Base-by-base conservation (phyloP, 306 rosid species). In the Prunus mume region DNA sequence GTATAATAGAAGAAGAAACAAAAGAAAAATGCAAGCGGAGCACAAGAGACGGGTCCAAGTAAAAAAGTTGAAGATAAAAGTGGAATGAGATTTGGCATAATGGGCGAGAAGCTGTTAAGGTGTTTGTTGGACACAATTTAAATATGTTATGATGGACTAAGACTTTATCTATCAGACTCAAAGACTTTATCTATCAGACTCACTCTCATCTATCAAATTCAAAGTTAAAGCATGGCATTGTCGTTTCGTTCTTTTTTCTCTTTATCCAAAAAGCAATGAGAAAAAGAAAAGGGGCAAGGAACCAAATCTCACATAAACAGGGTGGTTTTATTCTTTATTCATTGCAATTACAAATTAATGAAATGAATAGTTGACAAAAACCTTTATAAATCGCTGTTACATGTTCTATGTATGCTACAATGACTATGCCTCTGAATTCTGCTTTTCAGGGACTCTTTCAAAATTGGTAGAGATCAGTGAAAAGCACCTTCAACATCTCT, bases 401-500 rank as follows among this genome's bases (percentile, higher is more conserved):
- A 87, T 76, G 49, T 49, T 79, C 82, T 38, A 38, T 49, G 54
- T 54, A 80, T 70, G 79, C 78, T 81, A 78, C 80, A 78, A 13
- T 14, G 65, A 83, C 76, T 73, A 46, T 56, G 84, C 86, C 78
- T 75, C 85, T 74, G 76, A 74, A 83, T 75, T 51, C 81, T 78
- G 76, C 43, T 70, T 58, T 73, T 49, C 74, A 28, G 72, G 46
- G 52, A 71, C 60, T 27, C 13, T 62, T 77, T 69, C 91, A 88
- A 94, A 91, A 86, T 77, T 82, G 90, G 87, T 57, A 30, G 80
- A 79, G 78, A 85, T 76, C 77, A 3, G 13, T 25, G 27, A 65
- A 74, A 46, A 25, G 50, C 45, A 65, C 72, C 69, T 80, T 95
- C 85, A 92, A 70, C 90, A 90, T 83, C 98, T 89, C 88, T 89